Percentiles rank a stretch among this genome's conserved stretches.
Evolutionary conservation across 192 early-diverging fungal species (phyloP).

Genomic region (Irineochytrium annulatum): DNA sequence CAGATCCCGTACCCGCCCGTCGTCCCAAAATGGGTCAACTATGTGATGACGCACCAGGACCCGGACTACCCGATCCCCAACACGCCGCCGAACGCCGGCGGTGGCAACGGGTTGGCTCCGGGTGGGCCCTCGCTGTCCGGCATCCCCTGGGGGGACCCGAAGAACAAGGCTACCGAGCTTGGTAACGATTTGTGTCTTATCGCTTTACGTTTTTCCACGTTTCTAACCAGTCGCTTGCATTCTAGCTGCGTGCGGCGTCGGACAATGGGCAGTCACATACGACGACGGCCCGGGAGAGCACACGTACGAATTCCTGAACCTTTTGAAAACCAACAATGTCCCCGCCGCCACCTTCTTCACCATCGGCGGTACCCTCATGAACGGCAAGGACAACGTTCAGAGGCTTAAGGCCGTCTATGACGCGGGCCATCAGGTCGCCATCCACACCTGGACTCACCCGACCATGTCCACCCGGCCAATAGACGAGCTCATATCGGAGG

Average conservation of each 20-base stretch:
- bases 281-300: background rate
- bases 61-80: slow-evolving; percentile 9
- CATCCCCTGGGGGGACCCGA: slow-evolving; percentile 16
- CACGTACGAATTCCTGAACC: background rate
- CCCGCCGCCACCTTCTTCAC: slow-evolving; percentile 31
- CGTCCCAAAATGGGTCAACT: slow-evolving; percentile 25
- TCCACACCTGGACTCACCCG: slow-evolving; percentile 40
- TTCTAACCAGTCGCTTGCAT: too few relatives aligned
- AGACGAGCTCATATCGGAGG: slow-evolving; percentile 62
- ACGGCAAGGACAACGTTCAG: background rate
- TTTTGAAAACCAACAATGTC: background rate
- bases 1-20: slow-evolving; percentile 14
- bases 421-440: slow-evolving; percentile 25
- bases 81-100: background rate
- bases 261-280: background rate
- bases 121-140: background rate
- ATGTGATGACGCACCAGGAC: slow-evolving; percentile 10
- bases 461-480: slow-evolving; percentile 54
- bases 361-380: slow-evolving; percentile 15
- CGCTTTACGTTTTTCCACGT: too few relatives aligned
- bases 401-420: slow-evolving; percentile 11
- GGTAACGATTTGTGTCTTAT: too few relatives aligned
- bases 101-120: background rate
- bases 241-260: background rate
- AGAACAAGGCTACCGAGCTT: slow-evolving; percentile 16